phyloP scores from a whole-genome alignment of 306 rosid genomes.

The Acmispon strigosus region DNA sequence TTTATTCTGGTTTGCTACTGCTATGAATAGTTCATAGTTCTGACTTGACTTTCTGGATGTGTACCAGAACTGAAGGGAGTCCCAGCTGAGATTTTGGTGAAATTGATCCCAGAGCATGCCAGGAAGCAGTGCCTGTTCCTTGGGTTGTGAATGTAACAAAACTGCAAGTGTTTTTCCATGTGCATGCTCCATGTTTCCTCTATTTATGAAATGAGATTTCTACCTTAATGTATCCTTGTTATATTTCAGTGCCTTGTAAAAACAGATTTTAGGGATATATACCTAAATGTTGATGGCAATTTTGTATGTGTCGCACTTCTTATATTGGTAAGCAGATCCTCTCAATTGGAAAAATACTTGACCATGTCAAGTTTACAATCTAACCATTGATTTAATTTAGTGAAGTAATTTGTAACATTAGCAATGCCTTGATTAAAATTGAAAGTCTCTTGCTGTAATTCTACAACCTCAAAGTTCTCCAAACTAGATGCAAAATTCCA shows the following conservation, averaged over 20 bases:
- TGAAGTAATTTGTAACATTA: too few relatives aligned
- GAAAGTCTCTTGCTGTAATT: too few relatives aligned
- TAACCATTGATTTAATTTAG: too few relatives aligned
- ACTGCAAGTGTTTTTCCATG: not conserved
- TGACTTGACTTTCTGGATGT: constrained; percentile 12
- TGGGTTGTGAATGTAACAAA: constrained; percentile 51
- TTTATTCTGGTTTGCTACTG: not conserved
- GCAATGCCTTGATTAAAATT: too few relatives aligned
- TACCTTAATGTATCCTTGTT: constrained; percentile 31
- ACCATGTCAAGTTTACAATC: too few relatives aligned
- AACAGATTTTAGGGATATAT: constrained; percentile 48
- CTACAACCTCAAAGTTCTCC: too few relatives aligned
- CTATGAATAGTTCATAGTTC: not conserved
- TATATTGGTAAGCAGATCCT: too few relatives aligned
- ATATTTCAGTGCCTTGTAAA: constrained; percentile 35
- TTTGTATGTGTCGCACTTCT: too few relatives aligned
- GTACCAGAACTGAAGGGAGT: constrained; percentile 75
- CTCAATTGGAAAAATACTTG: too few relatives aligned
- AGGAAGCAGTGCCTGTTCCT: constrained; percentile 74
- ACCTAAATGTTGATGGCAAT: too few relatives aligned
- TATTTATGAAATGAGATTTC: constrained; percentile 22
- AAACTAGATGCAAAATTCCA: constrained; percentile 18
- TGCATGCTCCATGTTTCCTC: constrained; percentile 21
- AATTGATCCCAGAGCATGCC: constrained; percentile 77
- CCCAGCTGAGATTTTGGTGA: constrained; percentile 53